phyloP scores from a whole-genome alignment of 768 basidiomycete species.

The Ramaria sp. region DNA sequence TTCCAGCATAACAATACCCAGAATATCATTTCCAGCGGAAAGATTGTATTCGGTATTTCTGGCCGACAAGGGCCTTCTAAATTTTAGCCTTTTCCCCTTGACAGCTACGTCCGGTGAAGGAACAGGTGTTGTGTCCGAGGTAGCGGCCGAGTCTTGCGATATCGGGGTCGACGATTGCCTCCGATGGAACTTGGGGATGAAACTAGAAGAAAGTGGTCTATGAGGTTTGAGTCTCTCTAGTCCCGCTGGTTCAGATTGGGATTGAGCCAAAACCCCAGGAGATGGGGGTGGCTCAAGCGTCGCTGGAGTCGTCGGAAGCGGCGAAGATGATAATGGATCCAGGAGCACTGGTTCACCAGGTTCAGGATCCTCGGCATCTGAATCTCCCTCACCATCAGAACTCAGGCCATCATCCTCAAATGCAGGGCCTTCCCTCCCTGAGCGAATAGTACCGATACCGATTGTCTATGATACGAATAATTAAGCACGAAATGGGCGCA shows the following conservation, averaged over 20 bases:
- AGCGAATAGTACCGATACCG: constrained; percentile 76
- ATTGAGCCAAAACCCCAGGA: constrained; percentile 14
- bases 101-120: constrained; percentile 6
- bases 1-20: constrained; percentile 94
- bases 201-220: background rate
- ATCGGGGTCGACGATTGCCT: constrained; percentile 11
- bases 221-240: constrained; percentile 13
- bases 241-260: constrained; percentile 19
- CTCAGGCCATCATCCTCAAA: constrained; percentile 72
- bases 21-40: constrained; percentile 59
- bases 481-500: background rate
- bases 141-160: constrained; percentile 13
- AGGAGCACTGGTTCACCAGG: background rate
- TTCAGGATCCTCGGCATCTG: constrained; percentile 21
- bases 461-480: constrained; percentile 47
- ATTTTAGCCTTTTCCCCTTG: constrained; percentile 24
- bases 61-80: constrained; percentile 29
- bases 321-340: background rate
- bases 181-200: constrained; percentile 3
- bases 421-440: constrained; percentile 40
- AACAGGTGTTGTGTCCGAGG: constrained; percentile 9
- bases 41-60: constrained; percentile 47
- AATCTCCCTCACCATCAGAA: constrained; percentile 35
- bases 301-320: background rate
- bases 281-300: constrained; percentile 17